These are phyloP conservation scores for Cladosporium sp. DNA, from an alignment of 2,329 filamentous ascomycete genomes.

Conservation along the genomic window DNA sequence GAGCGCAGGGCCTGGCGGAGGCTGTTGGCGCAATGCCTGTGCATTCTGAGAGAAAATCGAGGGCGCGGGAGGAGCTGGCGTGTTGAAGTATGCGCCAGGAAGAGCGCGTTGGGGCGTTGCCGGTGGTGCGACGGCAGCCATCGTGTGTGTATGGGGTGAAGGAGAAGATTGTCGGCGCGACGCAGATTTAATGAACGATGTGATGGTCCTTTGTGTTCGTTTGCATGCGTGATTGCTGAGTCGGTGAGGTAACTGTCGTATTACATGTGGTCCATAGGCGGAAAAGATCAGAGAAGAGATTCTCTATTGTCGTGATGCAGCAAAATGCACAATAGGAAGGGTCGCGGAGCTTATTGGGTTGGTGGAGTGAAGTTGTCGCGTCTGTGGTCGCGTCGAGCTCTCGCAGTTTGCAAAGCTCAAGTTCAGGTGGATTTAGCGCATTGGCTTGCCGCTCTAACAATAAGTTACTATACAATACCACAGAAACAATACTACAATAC, in stretches of 20 bases:
- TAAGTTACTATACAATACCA: not conserved
- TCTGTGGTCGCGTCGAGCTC: not conserved
- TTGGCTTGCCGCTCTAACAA: not conserved
- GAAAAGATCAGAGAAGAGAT: not conserved
- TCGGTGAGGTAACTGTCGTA: not conserved
- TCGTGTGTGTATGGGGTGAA: slow-evolving; percentile 13
- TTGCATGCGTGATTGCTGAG: not conserved
- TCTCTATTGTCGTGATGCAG: not conserved
- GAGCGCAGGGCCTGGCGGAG: slow-evolving; percentile 17
- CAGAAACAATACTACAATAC: not conserved
- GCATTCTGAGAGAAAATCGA: slow-evolving; percentile 31
- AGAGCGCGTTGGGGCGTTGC: slow-evolving; percentile 66
- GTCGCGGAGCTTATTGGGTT: slow-evolving; percentile 1
- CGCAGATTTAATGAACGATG: not conserved
- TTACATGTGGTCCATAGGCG: slow-evolving; percentile 2
- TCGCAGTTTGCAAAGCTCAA: not conserved
- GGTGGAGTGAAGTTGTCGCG: slow-evolving; percentile 1
- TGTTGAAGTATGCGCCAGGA: slow-evolving; percentile 72
- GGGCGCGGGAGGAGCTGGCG: slow-evolving; percentile 53
- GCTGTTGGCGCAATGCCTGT: slow-evolving; percentile 25
- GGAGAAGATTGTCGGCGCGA: slow-evolving; percentile 1
- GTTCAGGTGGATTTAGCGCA: not conserved
- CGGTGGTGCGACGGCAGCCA: slow-evolving; percentile 22
- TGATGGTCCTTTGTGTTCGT: slow-evolving; percentile 5
- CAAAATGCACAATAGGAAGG: slow-evolving; percentile 1